These are phyloP conservation scores for Mollisia scopiformis DNA, from an alignment of 2,329 filamentous ascomycete species.

Conservation along the genomic window DNA sequence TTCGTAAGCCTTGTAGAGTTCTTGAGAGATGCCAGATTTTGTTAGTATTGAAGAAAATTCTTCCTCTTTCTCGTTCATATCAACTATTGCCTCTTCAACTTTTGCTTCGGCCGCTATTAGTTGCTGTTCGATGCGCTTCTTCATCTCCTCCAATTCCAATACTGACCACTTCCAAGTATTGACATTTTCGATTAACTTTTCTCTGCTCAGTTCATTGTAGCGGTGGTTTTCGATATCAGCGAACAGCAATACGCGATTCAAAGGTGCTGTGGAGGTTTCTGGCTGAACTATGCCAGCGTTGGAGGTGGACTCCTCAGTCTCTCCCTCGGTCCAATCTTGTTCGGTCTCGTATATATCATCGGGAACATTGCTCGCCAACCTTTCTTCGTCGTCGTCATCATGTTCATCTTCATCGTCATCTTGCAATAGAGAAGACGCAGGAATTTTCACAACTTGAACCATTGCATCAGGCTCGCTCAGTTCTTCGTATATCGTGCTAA, in stretches of 20 bases:
- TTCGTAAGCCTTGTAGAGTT: slow-evolving; percentile 12
- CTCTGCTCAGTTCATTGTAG: not conserved
- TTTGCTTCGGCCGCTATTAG: not conserved
- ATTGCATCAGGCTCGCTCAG: not conserved
- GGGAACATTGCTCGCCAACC: not conserved
- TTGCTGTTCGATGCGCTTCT: not conserved
- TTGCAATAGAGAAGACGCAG: not conserved
- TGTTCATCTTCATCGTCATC: not conserved
- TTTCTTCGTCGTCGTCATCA: not conserved
- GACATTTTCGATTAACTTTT: not conserved
- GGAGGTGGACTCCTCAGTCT: not conserved
- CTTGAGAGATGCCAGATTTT: not conserved
- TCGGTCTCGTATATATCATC: not conserved
- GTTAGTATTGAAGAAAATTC: not conserved
- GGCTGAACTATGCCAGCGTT: not conserved
- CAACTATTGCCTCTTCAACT: not conserved
- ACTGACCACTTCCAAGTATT: not conserved
- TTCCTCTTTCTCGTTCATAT: not conserved
- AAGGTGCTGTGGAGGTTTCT: not conserved
- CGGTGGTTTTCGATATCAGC: not conserved
- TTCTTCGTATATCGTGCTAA: not conserved
- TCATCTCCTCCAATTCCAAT: not conserved
- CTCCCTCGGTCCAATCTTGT: not conserved
- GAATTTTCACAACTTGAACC: not conserved
- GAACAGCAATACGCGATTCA: not conserved